These are phyloP conservation scores for Heliamphora exappendiculata DNA, from an alignment of 148 eudicot species.

Conservation along the genomic window DNA sequence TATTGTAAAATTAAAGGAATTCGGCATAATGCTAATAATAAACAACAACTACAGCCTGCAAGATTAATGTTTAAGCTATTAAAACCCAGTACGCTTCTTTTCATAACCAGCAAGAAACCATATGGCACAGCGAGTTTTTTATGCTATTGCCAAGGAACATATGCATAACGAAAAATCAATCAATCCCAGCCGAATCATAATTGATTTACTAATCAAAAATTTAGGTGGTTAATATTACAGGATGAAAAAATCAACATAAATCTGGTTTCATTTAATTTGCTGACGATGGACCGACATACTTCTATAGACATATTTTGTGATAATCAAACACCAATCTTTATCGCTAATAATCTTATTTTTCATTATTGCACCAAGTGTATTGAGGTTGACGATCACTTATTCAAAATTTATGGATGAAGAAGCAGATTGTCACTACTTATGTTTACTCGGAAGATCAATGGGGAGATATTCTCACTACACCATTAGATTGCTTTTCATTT, in stretches of 20 bases:
- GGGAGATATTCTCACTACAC: too few species aligned
- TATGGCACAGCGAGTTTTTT: neutral
- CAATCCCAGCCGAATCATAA: neutral
- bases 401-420: too few species aligned
- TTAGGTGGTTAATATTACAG: neutral
- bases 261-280: neutral
- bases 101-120: neutral
- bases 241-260: neutral
- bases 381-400: too few species aligned
- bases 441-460: too few species aligned
- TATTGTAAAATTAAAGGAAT: neutral
- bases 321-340: too few species aligned
- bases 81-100: neutral
- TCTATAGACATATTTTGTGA: neutral
- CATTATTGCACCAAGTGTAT: too few species aligned
- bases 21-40: neutral
- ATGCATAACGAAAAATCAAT: neutral
- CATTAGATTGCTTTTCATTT: too few species aligned
- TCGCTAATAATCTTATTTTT: neutral
- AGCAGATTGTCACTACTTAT: too few species aligned
- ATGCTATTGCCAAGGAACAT: neutral
- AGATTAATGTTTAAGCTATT: neutral
- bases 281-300: neutral
- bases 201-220: neutral
- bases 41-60: neutral